Evolutionary conservation across 164 flowering plant species (phyloP).

Genomic region (Aristolochia californica): DNA sequence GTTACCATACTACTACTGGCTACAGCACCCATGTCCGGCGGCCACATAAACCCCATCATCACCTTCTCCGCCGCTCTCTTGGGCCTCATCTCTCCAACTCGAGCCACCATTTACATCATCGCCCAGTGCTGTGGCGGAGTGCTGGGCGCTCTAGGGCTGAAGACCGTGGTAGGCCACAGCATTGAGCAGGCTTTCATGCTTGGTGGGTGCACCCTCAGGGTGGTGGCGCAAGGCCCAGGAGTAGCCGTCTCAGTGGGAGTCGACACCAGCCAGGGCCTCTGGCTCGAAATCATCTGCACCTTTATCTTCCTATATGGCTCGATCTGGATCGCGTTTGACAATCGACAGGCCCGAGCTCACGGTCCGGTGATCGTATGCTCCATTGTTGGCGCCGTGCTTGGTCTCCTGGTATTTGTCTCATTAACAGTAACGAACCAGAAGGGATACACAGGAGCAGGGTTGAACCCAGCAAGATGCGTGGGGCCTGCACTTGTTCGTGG

Average conservation of each 20-base stretch:
- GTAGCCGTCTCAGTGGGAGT: conserved; percentile 17
- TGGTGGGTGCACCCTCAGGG: conserved; percentile 43
- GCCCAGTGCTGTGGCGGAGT: conserved; percentile 47
- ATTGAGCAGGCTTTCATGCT: conserved; percentile 33
- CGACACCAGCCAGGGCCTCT: conserved; percentile 28
- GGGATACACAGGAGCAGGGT: conserved; percentile 51
- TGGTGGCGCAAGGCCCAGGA: conserved; percentile 15
- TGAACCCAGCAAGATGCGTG: conserved; percentile 62
- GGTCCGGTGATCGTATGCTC: conserved; percentile 28
- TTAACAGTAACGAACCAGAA: conserved; percentile 33
- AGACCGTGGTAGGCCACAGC: conserved; percentile 29
- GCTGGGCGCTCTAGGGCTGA: conserved; percentile 43
- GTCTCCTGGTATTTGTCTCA: conserved; percentile 36
- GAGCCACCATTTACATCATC: conserved; percentile 35
- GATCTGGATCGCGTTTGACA: conserved; percentile 42
- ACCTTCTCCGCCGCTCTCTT: conserved; percentile 34
- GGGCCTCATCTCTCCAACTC: conserved; percentile 37
- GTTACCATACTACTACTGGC: conserved; percentile 35
- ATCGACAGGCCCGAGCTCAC: conserved; percentile 21
- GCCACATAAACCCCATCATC: conserved; percentile 48
- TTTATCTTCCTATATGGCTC: conserved; percentile 42
- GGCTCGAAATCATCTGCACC: conserved; percentile 43
- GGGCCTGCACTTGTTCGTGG: conserved; percentile 61
- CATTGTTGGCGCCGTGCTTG: conserved; percentile 35
- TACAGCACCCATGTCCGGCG: conserved; percentile 43